These are phyloP conservation scores for Cladosporium phlei DNA, from an alignment of 2,329 filamentous ascomycete genomes.

Conservation along the genomic window DNA sequence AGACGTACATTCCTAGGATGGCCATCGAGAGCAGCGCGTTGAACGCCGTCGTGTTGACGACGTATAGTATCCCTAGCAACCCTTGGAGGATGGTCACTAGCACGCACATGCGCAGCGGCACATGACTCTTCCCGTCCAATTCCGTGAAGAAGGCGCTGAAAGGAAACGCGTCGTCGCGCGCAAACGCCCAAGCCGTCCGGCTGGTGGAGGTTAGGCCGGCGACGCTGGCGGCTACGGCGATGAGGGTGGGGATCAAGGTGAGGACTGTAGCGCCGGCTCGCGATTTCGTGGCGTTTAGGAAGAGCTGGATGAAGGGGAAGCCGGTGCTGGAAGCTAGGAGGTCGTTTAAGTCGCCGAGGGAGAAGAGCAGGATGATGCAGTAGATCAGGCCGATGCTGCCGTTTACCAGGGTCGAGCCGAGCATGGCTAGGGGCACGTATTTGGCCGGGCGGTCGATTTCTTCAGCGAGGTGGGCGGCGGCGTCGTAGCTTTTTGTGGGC, in stretches of 20 bases:
- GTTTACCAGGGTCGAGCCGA: constrained; percentile 19
- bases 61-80: constrained; percentile 47
- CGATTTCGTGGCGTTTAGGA: constrained; percentile 32
- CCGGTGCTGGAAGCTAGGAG: constrained; percentile 19
- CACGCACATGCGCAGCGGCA: constrained; percentile 40
- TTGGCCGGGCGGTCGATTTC: constrained; percentile 24
- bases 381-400: constrained; percentile 22
- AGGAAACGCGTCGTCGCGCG: constrained; percentile 14
- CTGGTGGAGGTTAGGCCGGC: constrained; percentile 35
- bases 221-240: constrained; percentile 34
- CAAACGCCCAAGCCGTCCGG: constrained; percentile 32
- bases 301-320: constrained; percentile 34
- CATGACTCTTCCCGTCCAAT: constrained; percentile 33
- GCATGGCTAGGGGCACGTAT: constrained; percentile 23
- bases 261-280: constrained; percentile 30
- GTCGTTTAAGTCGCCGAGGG: constrained; percentile 26
- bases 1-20: constrained; percentile 52
- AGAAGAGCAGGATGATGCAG: constrained; percentile 31
- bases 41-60: constrained; percentile 46
- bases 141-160: constrained; percentile 29
- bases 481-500: constrained; percentile 27
- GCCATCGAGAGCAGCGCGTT: constrained; percentile 51
- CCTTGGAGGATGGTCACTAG: constrained; percentile 45
- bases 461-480: constrained; percentile 35
- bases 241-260: constrained; percentile 27